A percentile compares a stretch with the other conserved stretches of the same genome.
Evolutionary conservation across 75 land plant species (phyloP).

Genomic region (Ceratopteris richardii): DNA sequence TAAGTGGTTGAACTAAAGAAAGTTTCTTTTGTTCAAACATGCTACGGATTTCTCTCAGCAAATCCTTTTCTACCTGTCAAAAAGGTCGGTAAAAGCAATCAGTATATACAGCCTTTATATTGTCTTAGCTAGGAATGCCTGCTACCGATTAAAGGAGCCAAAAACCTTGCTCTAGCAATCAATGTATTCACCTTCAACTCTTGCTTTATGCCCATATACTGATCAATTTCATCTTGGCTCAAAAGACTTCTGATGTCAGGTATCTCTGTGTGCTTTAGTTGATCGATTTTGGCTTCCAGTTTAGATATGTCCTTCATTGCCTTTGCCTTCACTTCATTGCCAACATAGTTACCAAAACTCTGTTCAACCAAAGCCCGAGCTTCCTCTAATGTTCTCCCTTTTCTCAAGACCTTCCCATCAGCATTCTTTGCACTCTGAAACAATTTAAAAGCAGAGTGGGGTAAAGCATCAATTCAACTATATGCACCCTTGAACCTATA

Average conservation of each 20-base stretch:
- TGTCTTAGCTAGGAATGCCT: no score
- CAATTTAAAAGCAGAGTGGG: background rate
- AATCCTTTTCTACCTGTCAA: conserved; percentile 59
- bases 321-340: conserved; percentile 85
- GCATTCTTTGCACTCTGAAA: conserved; percentile 3
- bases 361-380: conserved; percentile 85
- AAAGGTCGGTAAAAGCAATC: background rate
- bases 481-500: no score
- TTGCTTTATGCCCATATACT: conserved; percentile 51
- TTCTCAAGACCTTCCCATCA: conserved; percentile 28
- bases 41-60: conserved; percentile 30
- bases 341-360: conserved; percentile 98
- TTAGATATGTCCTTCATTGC: conserved; percentile 60
- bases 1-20: conserved; percentile 36
- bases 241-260: conserved; percentile 41
- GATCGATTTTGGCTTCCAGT: conserved; percentile 49
- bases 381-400: conserved; percentile 72
- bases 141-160: background rate
- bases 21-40: conserved; percentile 46
- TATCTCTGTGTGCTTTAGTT: conserved; percentile 42
- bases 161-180: background rate
- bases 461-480: conserved; percentile 7
- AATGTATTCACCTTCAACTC: conserved; percentile 33
- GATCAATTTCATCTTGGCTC: conserved; percentile 42
- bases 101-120: no score